Evolutionary conservation across 495 filamentous ascomycete genomes (phyloP).

Genomic region (Penicillium egyptiacum): DNA sequence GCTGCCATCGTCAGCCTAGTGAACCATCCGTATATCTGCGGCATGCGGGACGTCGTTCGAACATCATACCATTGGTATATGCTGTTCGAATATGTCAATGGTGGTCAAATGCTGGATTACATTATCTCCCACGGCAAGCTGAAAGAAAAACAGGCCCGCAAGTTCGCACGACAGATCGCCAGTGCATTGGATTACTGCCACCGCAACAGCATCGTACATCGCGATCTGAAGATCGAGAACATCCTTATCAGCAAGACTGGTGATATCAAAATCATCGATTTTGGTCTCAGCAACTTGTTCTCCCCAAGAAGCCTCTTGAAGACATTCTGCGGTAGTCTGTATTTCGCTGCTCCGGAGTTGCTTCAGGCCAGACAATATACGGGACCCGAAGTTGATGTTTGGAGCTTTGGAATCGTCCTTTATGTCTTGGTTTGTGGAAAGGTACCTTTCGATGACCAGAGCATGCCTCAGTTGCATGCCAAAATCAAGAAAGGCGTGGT

Average conservation of each 20-base stretch:
- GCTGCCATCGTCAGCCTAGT: slow-evolving; percentile 95
- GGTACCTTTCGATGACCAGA: slow-evolving; percentile 98
- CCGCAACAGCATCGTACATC: slow-evolving; percentile 97
- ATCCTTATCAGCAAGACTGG: slow-evolving; percentile 99
- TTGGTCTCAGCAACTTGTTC: slow-evolving; percentile 96
- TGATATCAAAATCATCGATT: slow-evolving; percentile 99
- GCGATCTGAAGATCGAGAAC: slow-evolving; percentile 98
- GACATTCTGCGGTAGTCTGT: slow-evolving; percentile 96
- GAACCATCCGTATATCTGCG: slow-evolving; percentile 95
- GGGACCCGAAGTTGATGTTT: slow-evolving; percentile 95
- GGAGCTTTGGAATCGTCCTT: slow-evolving; percentile 99
- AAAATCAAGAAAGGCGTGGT: slow-evolving; percentile 98
- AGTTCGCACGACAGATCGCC: slow-evolving; percentile 95
- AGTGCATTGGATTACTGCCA: slow-evolving; percentile 99
- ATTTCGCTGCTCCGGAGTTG: slow-evolving; percentile 95
- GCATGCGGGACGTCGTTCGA: slow-evolving; percentile 90
- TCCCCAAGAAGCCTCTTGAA: slow-evolving; percentile 83
- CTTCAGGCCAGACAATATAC: slow-evolving; percentile 93
- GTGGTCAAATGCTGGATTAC: slow-evolving; percentile 99
- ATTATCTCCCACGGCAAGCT: slow-evolving; percentile 97
- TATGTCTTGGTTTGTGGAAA: slow-evolving; percentile 98
- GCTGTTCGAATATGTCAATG: slow-evolving; percentile 99
- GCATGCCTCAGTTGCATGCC: slow-evolving; percentile 96
- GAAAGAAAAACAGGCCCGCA: slow-evolving; percentile 98
- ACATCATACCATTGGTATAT: slow-evolving; percentile 99